phyloP scores from a whole-genome alignment of 169 alveolate genomes.

The Theileria luwenshuni region DNA sequence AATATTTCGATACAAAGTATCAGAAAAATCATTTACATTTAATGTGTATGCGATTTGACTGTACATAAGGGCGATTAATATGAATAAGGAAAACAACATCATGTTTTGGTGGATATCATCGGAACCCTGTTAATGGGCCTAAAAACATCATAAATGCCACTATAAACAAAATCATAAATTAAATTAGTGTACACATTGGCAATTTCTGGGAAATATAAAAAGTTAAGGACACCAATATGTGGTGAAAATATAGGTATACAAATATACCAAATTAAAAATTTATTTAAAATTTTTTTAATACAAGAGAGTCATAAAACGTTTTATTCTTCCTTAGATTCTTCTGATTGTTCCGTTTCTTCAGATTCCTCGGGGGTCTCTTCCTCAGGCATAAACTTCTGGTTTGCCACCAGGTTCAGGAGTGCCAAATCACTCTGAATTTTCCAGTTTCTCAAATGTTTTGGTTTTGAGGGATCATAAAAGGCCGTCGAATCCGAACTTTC shows the following conservation, averaged over 20 bases:
- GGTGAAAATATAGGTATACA: not conserved
- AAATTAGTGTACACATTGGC: not conserved
- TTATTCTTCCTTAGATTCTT: not conserved
- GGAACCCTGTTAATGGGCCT: too few relatives aligned
- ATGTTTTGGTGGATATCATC: too few relatives aligned
- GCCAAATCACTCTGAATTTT: conserved; percentile 73
- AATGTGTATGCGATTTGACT: conserved; percentile 10
- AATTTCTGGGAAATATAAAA: not conserved
- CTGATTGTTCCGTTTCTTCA: not conserved
- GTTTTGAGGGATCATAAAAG: conserved; percentile 66
- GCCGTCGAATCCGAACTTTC: conserved; percentile 43
- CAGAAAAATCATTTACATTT: conserved; percentile 1
- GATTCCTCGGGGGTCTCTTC: not conserved
- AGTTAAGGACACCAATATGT: conserved; percentile 7
- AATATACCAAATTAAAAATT: not conserved
- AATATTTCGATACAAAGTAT: not conserved
- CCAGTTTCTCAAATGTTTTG: conserved; percentile 68
- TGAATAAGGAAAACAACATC: conserved; percentile 8
- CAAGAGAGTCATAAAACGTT: not conserved
- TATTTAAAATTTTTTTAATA: conserved; percentile 3
- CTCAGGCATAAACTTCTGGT: conserved; percentile 25
- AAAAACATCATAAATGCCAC: not conserved
- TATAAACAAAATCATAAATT: conserved; percentile 1
- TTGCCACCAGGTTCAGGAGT: conserved; percentile 73
- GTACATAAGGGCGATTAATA: not conserved